Evolutionary conservation across 78 protist species (phyloP), one percentile per base, ranked within the genome.

Genomic region (slime mould (Dictyostelium discoideum)): DNA sequence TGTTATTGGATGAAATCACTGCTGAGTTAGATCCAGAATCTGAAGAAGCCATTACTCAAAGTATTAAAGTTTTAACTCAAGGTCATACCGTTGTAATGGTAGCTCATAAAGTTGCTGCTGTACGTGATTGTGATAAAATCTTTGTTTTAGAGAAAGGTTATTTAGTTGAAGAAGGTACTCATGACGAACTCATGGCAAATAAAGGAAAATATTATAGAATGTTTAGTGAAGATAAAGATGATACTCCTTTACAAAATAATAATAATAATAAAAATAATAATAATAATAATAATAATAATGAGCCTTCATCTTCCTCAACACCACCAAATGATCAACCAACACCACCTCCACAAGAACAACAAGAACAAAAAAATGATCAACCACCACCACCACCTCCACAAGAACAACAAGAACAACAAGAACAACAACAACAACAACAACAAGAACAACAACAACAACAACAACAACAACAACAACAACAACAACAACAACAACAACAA

Each of bases 1-100:
- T 98, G 80, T 81, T 98, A 37, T 95, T 98, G 42, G 99, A 98
- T 87, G 99, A 98, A 96, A 97, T 98, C 26, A 98, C 99, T 26
- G 89, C 98, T 5, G 98, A 98, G 22, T 95, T 98, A 26, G 99
- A 98, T 88, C 93, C 99, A 2, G 96, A 98, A 81, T 78, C 97
- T n/a, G 99, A 98, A 93, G 79, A 73, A 24, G 92, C 96, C 8
- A 98, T 98, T 54, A 96, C 94, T 40, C 94, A 96, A 69, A 98
- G 98, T 5, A 92, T 97, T 44, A 87, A 93, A 65, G 78, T 87
- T 46, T 69, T 96, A 29, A 92, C 93, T 24, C 74, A 90, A 32
- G 95, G 96, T 63, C 95, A 82, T n/a, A 96, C 97, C 2, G 87
- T 83, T 60, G 84, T 98, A 81, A 97, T 98, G 87, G 94, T 98